Evolutionary conservation across 1,139 yeast species (phyloP).

Genomic region (Debaryomyces sp.): DNA sequence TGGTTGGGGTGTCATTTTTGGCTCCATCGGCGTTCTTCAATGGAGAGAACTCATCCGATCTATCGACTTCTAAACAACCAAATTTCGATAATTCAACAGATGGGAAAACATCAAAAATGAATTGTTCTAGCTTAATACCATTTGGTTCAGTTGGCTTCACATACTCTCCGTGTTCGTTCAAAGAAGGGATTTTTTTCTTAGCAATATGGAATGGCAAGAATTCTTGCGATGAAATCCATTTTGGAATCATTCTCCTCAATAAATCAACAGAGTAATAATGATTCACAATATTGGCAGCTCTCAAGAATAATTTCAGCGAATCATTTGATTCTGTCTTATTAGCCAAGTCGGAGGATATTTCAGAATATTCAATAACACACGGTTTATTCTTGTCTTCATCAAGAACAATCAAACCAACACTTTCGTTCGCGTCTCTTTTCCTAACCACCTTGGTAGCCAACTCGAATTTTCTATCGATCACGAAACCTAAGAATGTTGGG

Average conservation of each 20-base stretch:
- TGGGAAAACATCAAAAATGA: slow-evolving; percentile 95
- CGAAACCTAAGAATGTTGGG: slow-evolving; percentile 88
- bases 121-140: slow-evolving; percentile 94
- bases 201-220: slow-evolving; percentile 92
- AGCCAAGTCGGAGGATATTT: slow-evolving; percentile 76
- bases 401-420: slow-evolving; percentile 88
- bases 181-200: slow-evolving; percentile 77
- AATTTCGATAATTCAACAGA: slow-evolving; percentile 71
- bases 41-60: slow-evolving; percentile 88
- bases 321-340: slow-evolving; percentile 55
- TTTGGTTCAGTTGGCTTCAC: slow-evolving; percentile 73
- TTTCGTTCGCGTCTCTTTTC: slow-evolving; percentile 83
- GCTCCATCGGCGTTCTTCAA: slow-evolving; percentile 90
- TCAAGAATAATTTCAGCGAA: slow-evolving; percentile 59
- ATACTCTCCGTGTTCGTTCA: slow-evolving; percentile 52
- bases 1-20: slow-evolving; percentile 78
- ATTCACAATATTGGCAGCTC: slow-evolving; percentile 97
- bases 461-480: slow-evolving; percentile 64
- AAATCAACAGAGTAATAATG: slow-evolving; percentile 89
- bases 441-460: slow-evolving; percentile 95
- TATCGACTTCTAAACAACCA: slow-evolving; percentile 90
- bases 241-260: slow-evolving; percentile 57
- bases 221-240: slow-evolving; percentile 70
- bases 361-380: slow-evolving; percentile 94
- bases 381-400: slow-evolving; percentile 66